Evolutionary conservation across 306 rosid genomes (phyloP), one percentile per base, ranked within the genome.

Genomic region (Glycine tomentella): DNA sequence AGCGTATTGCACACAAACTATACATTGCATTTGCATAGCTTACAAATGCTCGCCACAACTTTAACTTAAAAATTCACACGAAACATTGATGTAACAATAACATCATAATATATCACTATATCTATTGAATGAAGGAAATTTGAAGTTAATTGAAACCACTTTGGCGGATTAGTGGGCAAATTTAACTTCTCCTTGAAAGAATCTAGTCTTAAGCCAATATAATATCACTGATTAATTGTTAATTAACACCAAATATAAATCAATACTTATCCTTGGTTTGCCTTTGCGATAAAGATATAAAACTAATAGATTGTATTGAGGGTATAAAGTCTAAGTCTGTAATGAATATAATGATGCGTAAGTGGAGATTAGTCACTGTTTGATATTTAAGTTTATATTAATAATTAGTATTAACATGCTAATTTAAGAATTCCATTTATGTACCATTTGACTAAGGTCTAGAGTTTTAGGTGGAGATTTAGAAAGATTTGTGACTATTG

Each of bases 381-480:
- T 80, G 61, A 77, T 77, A 77, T 14, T 8, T 8, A 17, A 49
- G 68, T 50, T 65, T 13, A 66, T 5, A 40, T 65, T 31, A 55
- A 78, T 48, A 61, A 78, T 80, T 65, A 55, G 83, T 9, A 61
- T 62, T 79, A 46, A 31, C 76, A 62, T 34, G 42, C n/a, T 7
- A 6, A 8, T 69, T 25, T 80, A 61, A 69, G 55, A 65, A 25
- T 63, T 46, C 20, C 38, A 74, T 82, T 58, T 31, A 57, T 77
- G n/a, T 45, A 55, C 55, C 14, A 50, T 64, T 87, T 83, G 85
- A 87, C 84, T 56, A 68, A 58, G 36, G 25, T 46, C 38, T 7
- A 7, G 25, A 51, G 61, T 50, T 56, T 86, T 86, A 81, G 86
- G 91, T 86, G 86, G 73, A n/a, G 92, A 90, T 82, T 76, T 77